Base-by-base conservation (phyloP, 345 rosid genomes). In the Syzygium aromaticum region DNA sequence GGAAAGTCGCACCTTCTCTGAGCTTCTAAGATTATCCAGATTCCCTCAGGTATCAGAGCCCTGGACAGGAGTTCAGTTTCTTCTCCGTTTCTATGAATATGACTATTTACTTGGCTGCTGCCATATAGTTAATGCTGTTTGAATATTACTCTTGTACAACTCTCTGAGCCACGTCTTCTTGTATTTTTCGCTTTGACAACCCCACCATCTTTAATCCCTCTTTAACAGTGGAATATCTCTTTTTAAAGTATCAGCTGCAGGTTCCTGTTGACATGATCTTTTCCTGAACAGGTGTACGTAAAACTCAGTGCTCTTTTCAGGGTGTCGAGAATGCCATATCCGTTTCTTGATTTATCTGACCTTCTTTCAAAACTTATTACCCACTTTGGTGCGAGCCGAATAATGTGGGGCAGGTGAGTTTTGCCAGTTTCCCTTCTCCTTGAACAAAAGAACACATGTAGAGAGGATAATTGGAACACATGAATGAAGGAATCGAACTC, bases 361-460 rank as follows among this genome's bases (percentile, higher is more conserved):
- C 91, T 90, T 87, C 93, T 97, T 38, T 90, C 96, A 56, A 94
- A 94, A 90, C 87, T 92, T 52, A 93, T 96, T 56, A 89, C 96
- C 84, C 87, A 90, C 90, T 96, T 93, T 27, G 98, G 98, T 43
- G 95, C 95, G 77, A 93, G 92, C 84, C 95, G 93, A 57, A 93
- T 97, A 87, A 95, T 97, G 98, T 97, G 99, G 98, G 98, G 98
- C 91, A 95, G 98, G 98, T 94, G 90, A 86, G 10, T 38, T 63
- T 51, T 11, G 17, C 82, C 13, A 84, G 84, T 7, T 73, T 21
- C 51, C 84, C 51, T 5, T 43, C 46, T 33, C 16, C 30, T 27
- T 21, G 51, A 49, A 19, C 51, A 23, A 11, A 53, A 56, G 30
- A 19, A 19, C n/a, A n/a, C 77, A 10, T 23, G 52, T 21, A 27